Base-by-base conservation (phyloP, 2,329 filamentous ascomycete species). In the Calonectria naviculata region DNA sequence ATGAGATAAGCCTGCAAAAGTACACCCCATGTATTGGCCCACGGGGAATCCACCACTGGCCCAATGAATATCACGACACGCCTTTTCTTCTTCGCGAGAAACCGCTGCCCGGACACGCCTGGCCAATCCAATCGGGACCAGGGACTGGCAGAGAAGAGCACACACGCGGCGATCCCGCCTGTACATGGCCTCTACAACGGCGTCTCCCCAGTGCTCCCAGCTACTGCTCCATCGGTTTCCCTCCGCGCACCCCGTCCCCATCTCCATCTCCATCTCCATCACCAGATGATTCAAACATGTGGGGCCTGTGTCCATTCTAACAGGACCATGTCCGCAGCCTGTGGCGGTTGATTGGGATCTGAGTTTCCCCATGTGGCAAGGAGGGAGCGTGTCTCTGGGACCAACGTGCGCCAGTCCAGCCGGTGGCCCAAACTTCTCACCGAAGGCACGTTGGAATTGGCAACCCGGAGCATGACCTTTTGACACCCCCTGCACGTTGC, bases 381-480 rank as follows among this genome's bases (percentile, higher is more conserved):
- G 38, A 60, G 31, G 28, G 31, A 38, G 41, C 17, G 41, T 56
- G 65, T 17, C 29, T 24, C 65, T 61, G 13, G 52, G n/a, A 28
- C 34, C 3, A 8, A 21, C 26, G 19, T 34, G 41, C 29, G 42
- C 60, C 31, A 44, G 19, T 36, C 36, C 38, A 65, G 73, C 72
- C 74, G 75, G 73, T 76, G 73, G 70, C 75, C 73, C 34, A 52
- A 77, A 75, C 68, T 67, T 74, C 72, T 76, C 73, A 76, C 75
- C 75, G 75, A 76, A 71, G 31, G 60, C 44, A 41, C 31, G 21
- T 65, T 70, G 46, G 65, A 74, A 61, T 24, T 42, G 12, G 38
- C 38, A 66, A 26, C 41, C 44, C 49, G 28, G 17, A 34, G 49
- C 41, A 21, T 58, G 63, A 36, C 28, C 26, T n/a, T 38, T 44